phyloP scores from a whole-genome alignment of 2,329 filamentous ascomycete species.

The Mycogone perniciosa region DNA sequence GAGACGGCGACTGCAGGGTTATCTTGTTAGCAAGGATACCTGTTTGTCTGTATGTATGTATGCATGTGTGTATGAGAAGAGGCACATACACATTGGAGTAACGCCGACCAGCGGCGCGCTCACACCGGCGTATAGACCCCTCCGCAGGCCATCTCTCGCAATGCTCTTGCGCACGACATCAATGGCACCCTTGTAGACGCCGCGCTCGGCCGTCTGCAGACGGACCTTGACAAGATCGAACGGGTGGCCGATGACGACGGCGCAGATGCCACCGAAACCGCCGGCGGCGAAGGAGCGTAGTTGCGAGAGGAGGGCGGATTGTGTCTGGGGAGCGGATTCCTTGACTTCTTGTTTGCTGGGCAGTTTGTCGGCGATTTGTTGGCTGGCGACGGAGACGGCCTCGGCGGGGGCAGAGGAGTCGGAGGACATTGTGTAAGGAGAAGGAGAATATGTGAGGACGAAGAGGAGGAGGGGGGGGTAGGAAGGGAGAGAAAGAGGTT shows the following conservation, averaged over 20 bases:
- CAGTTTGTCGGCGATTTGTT: slow-evolving; percentile 33
- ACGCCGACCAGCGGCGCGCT: slow-evolving; percentile 91
- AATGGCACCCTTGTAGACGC: slow-evolving; percentile 82
- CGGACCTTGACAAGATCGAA: slow-evolving; percentile 98
- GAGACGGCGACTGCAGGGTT: slow-evolving; percentile 54
- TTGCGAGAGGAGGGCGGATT: slow-evolving; percentile 38
- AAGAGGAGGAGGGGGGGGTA: neutral
- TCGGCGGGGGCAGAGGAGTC: slow-evolving; percentile 13
- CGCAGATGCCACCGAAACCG: slow-evolving; percentile 88
- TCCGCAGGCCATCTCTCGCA: slow-evolving; percentile 71
- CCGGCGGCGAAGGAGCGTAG: slow-evolving; percentile 81
- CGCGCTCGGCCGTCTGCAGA: slow-evolving; percentile 89
- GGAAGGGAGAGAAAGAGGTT: neutral
- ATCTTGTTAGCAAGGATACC: neutral
- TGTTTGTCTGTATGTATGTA: no score
- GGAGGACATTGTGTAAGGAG: slow-evolving; percentile 5
- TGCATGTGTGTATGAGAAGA: neutral
- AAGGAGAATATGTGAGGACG: neutral
- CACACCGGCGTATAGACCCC: slow-evolving; percentile 93
- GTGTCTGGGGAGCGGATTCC: slow-evolving; percentile 14
- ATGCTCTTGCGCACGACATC: slow-evolving; percentile 88
- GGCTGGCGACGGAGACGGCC: slow-evolving; percentile 19
- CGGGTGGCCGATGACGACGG: slow-evolving; percentile 89
- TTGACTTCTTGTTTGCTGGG: slow-evolving; percentile 36
- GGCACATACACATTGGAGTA: slow-evolving; percentile 90